Base-by-base conservation (phyloP, 768 basidiomycete genomes). In the Phlegmacium glaucopus region DNA sequence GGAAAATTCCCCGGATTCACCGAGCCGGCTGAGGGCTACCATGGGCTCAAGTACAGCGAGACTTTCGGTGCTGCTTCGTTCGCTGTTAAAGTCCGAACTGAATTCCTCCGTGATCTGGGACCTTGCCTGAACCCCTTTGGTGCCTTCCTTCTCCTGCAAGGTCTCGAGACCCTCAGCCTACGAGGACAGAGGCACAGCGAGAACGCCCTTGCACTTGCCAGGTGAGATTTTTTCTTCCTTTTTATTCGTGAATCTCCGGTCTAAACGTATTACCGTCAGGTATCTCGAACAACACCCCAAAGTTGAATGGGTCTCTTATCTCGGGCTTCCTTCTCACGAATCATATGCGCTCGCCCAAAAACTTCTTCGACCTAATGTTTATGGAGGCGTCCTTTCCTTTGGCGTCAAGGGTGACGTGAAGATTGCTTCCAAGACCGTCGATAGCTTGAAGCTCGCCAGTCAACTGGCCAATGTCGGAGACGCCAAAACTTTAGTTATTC, bases 401-500 rank as follows among this genome's bases (percentile, higher is more conserved):
- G 91, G 90, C 7, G 64, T 90, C 51, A 81, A 81, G 55, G 86
- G 83, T 13, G 75, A 75, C 42, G 66, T 68, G 2, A 61, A 65
- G 42, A 61, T 58, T 2, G 84, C 82, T 6, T 79, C 75, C 66
- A 72, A 72, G 47, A 71, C 85, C 27, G 85, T 92, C 11, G 89
- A 93, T 54, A 74, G 65, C 51, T 71, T 93, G 48, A 79, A 76
- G 57, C 72, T 92, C 5, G 85, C 83, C 13, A 85, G 83, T 56
- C 68, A 88, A 58, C 72, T 89, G 8, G 85, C 85, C 10, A 89
- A 89, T 57, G 83, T 88, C 18, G 85, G 82, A 22, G 83, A 86
- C 49, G 81, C 84, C n/a, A 89, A 90, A 67, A 88, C 84, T 6
- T 76, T 91, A 12, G 83, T 87, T 34, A 87, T 90, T 48, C 85